These are phyloP conservation scores for Pseudogymnoascus sp. DNA, from an alignment of 2,329 filamentous ascomycete genomes.

Conservation along the genomic window DNA sequence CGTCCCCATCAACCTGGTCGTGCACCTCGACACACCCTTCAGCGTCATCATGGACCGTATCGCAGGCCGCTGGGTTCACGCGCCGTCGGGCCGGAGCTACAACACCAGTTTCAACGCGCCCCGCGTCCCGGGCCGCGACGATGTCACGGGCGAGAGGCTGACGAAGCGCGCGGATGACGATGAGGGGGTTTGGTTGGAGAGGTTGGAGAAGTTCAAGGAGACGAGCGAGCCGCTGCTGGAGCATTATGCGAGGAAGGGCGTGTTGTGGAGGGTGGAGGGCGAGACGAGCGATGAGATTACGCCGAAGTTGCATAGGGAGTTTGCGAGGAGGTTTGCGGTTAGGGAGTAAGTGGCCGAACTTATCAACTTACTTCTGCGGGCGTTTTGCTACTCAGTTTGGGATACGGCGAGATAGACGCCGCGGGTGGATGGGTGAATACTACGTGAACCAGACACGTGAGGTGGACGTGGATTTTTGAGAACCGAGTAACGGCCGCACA, in stretches of 20 bases:
- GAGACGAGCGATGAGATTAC: conserved; percentile 92
- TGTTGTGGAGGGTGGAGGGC: conserved; percentile 80
- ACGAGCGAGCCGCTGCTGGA: conserved; percentile 78
- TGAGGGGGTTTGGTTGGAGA: conserved; percentile 73
- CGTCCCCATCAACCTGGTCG: conserved; percentile 89
- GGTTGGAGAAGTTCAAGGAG: conserved; percentile 78
- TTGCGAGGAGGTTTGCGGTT: conserved; percentile 63
- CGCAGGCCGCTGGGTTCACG: conserved; percentile 86
- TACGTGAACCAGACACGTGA: background rate
- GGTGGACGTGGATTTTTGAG: background rate
- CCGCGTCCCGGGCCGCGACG: conserved; percentile 70
- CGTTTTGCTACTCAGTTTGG: background rate
- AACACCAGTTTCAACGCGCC: conserved; percentile 91
- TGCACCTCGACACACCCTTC: conserved; percentile 77
- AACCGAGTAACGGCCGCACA: conserved; percentile 3
- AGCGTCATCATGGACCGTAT: conserved; percentile 85
- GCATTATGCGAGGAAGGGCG: conserved; percentile 77
- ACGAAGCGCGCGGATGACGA: conserved; percentile 79
- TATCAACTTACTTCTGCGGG: background rate
- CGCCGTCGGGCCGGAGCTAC: conserved; percentile 84
- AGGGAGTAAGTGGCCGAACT: background rate
- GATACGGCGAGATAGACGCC: background rate
- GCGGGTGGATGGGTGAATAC: background rate
- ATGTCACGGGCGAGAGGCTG: conserved; percentile 81
- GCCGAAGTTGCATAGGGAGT: conserved; percentile 77